Percentiles rank a stretch among this genome's conserved stretches.
Conservation (phyloP, 805 yeast species). For the Saturnispora kantuleensis region DNA sequence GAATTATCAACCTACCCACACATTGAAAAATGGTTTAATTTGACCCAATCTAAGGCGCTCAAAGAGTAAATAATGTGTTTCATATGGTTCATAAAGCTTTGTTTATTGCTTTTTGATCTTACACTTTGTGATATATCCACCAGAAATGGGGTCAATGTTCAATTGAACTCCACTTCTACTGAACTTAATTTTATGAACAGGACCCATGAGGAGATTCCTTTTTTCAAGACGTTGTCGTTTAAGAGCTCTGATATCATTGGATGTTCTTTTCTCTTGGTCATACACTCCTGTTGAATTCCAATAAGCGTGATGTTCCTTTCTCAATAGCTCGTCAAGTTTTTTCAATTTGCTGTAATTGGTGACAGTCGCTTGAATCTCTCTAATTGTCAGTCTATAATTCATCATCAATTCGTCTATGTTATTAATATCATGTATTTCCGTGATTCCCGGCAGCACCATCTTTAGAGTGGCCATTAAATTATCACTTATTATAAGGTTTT, state of each 20-base stretch:
- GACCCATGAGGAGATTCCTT: slow-evolving; percentile 27
- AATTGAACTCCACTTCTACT: slow-evolving; percentile 28
- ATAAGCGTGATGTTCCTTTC: slow-evolving; percentile 11
- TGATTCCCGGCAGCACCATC: slow-evolving; percentile 22
- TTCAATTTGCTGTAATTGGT: slow-evolving; percentile 32
- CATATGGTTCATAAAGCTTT: too few relatives aligned
- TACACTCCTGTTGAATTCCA: not conserved
- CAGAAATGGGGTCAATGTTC: slow-evolving; percentile 31
- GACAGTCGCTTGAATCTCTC: slow-evolving; percentile 34
- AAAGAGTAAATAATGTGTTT: too few relatives aligned
- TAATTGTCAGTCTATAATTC: slow-evolving; percentile 44
- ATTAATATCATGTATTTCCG: slow-evolving; percentile 37
- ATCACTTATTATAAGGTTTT: slow-evolving; percentile 9
- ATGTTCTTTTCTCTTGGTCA: slow-evolving; percentile 3
- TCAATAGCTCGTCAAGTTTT: slow-evolving; percentile 24
- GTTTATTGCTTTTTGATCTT: not conserved
- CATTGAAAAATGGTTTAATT: slow-evolving; percentile 32
- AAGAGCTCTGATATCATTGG: not conserved
- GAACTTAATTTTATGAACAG: slow-evolving; percentile 28
- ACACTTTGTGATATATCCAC: slow-evolving; percentile 14
- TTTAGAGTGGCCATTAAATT: slow-evolving; percentile 7
- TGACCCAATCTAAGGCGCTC: not conserved
- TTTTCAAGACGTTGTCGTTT: slow-evolving; percentile 1
- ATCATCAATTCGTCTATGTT: slow-evolving; percentile 41
- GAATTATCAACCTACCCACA: slow-evolving; percentile 26